These are phyloP conservation scores for Metschnikowia aberdeeniae DNA, from an alignment of 805 yeast genomes.

Conservation along the genomic window DNA sequence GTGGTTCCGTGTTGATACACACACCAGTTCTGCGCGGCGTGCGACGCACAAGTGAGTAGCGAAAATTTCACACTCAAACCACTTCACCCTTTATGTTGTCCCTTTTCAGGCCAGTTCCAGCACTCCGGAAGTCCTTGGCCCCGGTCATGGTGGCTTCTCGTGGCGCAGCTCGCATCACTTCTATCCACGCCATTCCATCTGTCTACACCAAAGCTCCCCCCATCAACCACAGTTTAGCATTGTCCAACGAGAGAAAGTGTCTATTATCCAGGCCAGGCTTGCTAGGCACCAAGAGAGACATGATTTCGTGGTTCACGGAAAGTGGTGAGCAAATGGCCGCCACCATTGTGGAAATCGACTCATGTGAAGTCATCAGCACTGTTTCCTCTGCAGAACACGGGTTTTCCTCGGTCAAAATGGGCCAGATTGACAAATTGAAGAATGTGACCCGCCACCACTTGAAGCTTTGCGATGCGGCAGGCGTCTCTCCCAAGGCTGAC, in stretches of 20 bases:
- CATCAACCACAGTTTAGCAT: slow-evolving; percentile 62
- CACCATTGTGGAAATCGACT: slow-evolving; percentile 81
- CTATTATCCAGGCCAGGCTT: slow-evolving; percentile 79
- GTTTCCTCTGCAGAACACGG: slow-evolving; percentile 74
- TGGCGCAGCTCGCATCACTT: slow-evolving; percentile 42
- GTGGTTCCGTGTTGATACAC: too few relatives aligned
- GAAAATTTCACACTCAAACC: background rate
- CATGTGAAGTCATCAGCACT: slow-evolving; percentile 77
- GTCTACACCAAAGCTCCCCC: slow-evolving; percentile 45
- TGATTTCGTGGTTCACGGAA: slow-evolving; percentile 78
- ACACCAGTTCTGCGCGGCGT: background rate
- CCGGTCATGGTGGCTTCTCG: slow-evolving; percentile 14
- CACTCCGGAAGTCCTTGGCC: slow-evolving; percentile 2
- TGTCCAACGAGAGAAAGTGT: slow-evolving; percentile 67
- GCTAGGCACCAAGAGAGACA: slow-evolving; percentile 80
- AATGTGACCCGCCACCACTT: slow-evolving; percentile 56
- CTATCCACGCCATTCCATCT: slow-evolving; percentile 50
- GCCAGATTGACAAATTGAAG: slow-evolving; percentile 67
- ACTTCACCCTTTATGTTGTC: slow-evolving; percentile 6
- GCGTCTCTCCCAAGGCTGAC: slow-evolving; percentile 76
- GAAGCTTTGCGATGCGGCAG: slow-evolving; percentile 74
- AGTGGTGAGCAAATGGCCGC: slow-evolving; percentile 73
- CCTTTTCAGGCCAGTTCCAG: slow-evolving; percentile 9
- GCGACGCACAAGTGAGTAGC: slow-evolving; percentile 4
- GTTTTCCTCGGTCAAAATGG: slow-evolving; percentile 81